Base-by-base conservation (phyloP, 768 basidiomycete genomes). In the Macrolepiota albuminosa region DNA sequence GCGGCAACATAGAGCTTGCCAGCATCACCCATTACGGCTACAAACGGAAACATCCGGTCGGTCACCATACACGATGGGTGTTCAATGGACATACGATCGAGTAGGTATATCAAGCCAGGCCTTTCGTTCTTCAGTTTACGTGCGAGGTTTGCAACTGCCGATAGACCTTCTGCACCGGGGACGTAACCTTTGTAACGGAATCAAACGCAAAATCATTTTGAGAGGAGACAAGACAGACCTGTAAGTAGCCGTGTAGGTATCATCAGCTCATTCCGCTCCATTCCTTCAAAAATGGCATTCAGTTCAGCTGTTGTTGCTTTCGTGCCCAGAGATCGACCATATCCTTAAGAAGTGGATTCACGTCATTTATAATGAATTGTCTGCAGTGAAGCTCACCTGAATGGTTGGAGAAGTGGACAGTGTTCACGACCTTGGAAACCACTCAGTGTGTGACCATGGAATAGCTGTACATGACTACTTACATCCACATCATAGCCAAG, bases 401-500 rank as follows among this genome's bases (percentile, higher is more conserved):
- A 70, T 99, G 96, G 66, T 98, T 99, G 8, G 92, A 92, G 71
- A 91, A 98, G 67, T 97, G 91, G 40, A 98, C 95, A 1, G 93
- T 93, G 69, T 95, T 95, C 24, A 96, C 83, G 57, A 89, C 82
- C 89, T 91, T 69, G 47, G 26, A 51, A 56, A n/a, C 43, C 36
- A 57, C 62, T 54, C 56, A 66, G 57, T 54, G 31, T 57, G 40
- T 56, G 21, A 59, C 56, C 56, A 67, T 63, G 55, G 42, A 45
- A 18, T 36, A 26, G n/a, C 61, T 61, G 31, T n/a, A 29, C 37
- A 3, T 29, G 29, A 29, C 37, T 62, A 74, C 83, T 73, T 71
- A 93, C 93, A 78, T 99, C 97, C 48, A 98, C 95, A 65, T 99
- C 94, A 73, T 89, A 98, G 11, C 94, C 96, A 48, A 98, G 83